Evolutionary conservation across 192 early-diverging fungal species (phyloP).

Genomic region (Coemansia biformis): DNA sequence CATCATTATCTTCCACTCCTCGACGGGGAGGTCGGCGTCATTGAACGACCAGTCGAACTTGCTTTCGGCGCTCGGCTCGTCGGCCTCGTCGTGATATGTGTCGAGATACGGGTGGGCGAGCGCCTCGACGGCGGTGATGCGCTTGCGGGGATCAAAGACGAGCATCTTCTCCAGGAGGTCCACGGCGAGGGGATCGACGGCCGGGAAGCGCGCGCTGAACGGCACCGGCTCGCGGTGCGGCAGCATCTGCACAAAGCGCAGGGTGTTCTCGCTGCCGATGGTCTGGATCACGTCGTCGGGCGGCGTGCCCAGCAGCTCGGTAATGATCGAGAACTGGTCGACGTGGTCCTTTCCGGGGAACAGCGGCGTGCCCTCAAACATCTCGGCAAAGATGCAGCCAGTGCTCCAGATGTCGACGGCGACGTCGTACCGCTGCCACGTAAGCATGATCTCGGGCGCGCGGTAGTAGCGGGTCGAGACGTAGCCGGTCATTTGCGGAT

Average conservation of each 20-base stretch:
- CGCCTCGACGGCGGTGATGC: slow-evolving; percentile 83
- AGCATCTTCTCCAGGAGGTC: slow-evolving; percentile 89
- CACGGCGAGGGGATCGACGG: slow-evolving; percentile 70
- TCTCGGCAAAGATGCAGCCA: slow-evolving; percentile 93
- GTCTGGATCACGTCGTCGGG: slow-evolving; percentile 87
- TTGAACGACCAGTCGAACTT: slow-evolving; percentile 95
- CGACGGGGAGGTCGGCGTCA: slow-evolving; percentile 80
- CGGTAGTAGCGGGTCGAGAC: slow-evolving; percentile 97
- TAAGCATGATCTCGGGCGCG: slow-evolving; percentile 97
- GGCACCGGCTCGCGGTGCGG: slow-evolving; percentile 74
- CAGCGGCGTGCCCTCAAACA: slow-evolving; percentile 91
- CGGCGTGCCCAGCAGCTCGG: slow-evolving; percentile 86
- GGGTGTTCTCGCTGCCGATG: slow-evolving; percentile 91
- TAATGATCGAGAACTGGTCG: slow-evolving; percentile 93
- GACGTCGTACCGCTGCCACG: slow-evolving; percentile 95
- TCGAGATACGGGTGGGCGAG: slow-evolving; percentile 85
- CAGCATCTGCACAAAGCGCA: slow-evolving; percentile 85
- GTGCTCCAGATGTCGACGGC: slow-evolving; percentile 95
- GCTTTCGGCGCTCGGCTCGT: slow-evolving; percentile 75
- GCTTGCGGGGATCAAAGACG: slow-evolving; percentile 86
- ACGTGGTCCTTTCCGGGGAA: slow-evolving; percentile 95
- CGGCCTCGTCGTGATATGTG: slow-evolving; percentile 84
- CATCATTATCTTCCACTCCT: slow-evolving; percentile 88
- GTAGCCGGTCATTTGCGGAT: slow-evolving; percentile 96
- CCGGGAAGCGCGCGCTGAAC: slow-evolving; percentile 75